Percentiles rank a stretch among this genome's conserved stretches.
phyloP scores from a whole-genome alignment of 768 basidiomycete genomes.

The Crassisporium funariophilum region DNA sequence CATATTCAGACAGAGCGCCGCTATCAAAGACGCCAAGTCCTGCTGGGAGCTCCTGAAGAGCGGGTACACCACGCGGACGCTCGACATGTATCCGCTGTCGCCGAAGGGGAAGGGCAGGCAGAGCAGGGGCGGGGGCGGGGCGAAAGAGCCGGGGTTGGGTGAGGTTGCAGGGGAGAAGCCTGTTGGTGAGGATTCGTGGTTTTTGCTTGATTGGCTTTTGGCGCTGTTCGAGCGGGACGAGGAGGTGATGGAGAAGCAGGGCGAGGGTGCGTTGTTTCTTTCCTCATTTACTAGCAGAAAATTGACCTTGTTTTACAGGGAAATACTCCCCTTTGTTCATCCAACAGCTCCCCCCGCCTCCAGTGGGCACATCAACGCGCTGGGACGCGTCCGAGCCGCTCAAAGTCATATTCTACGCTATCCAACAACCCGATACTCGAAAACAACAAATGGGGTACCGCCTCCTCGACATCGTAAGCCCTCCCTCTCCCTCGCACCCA shows the following conservation, averaged over 20 bases:
- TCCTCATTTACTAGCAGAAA: not conserved
- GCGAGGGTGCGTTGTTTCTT: slow-evolving; percentile 33
- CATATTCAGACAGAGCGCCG: slow-evolving; percentile 55
- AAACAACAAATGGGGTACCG: slow-evolving; percentile 15
- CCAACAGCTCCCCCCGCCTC: slow-evolving; percentile 44
- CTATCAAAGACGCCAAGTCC: slow-evolving; percentile 53
- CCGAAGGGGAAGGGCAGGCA: slow-evolving; percentile 32
- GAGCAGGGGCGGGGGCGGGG: slow-evolving; percentile 22
- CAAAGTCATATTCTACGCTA: slow-evolving; percentile 23
- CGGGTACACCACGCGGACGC: slow-evolving; percentile 47
- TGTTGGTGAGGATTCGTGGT: slow-evolving; percentile 70
- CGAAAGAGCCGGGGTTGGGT: slow-evolving; percentile 7
- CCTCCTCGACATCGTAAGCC: slow-evolving; percentile 21
- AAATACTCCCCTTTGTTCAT: slow-evolving; percentile 55
- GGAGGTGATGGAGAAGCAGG: slow-evolving; percentile 30
- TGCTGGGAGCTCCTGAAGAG: slow-evolving; percentile 65
- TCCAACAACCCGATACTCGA: slow-evolving; percentile 20
- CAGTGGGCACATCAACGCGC: slow-evolving; percentile 8
- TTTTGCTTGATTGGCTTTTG: slow-evolving; percentile 69
- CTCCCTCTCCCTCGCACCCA: not conserved
- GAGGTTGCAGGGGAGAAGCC: slow-evolving; percentile 25
- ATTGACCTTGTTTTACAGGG: slow-evolving; percentile 7
- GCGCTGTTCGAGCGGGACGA: slow-evolving; percentile 72
- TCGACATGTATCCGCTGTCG: slow-evolving; percentile 25
- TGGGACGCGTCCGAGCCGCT: slow-evolving; percentile 25